A percentile compares a stretch with the other conserved stretches of the same genome.
phyloP scores from a whole-genome alignment of 192 early-diverging fungal genomes.

The Backusella morwellensis region DNA sequence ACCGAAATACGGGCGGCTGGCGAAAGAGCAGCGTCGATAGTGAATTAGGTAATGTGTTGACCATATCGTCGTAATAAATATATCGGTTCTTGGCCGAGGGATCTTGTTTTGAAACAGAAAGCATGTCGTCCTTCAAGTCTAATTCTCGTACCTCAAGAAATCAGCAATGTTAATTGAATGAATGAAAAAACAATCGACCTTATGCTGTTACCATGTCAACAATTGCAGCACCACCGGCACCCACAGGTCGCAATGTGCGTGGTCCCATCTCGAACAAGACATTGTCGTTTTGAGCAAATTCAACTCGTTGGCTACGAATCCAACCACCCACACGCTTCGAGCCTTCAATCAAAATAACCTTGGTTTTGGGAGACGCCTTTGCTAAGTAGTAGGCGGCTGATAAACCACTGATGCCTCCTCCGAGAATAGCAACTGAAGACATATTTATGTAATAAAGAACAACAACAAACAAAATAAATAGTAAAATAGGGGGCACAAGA shows the following conservation, averaged over 20 bases:
- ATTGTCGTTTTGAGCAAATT: constrained; percentile 22
- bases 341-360: constrained; percentile 75
- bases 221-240: constrained; percentile 64
- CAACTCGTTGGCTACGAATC: constrained; percentile 66
- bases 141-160: constrained; percentile 55
- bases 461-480: background rate
- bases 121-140: constrained; percentile 30
- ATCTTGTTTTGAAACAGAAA: constrained; percentile 59
- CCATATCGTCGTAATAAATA: constrained; percentile 67
- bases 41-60: constrained; percentile 64
- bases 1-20: constrained; percentile 43
- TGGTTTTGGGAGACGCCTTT: constrained; percentile 37
- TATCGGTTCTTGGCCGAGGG: constrained; percentile 80
- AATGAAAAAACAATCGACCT: background rate
- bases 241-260: constrained; percentile 74
- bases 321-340: constrained; percentile 80
- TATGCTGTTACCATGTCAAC: constrained; percentile 69
- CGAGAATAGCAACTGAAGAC: constrained; percentile 67
- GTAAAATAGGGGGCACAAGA: background rate
- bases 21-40: constrained; percentile 28
- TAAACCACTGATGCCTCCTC: constrained; percentile 91
- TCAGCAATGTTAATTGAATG: constrained; percentile 12
- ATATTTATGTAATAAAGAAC: background rate
- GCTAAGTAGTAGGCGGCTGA: constrained; percentile 80
- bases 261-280: constrained; percentile 81